Evolutionary conservation across 2,329 filamentous ascomycete species (phyloP), one percentile per base, ranked within the genome.

Genomic region (Aspergillus ochraceus): DNA sequence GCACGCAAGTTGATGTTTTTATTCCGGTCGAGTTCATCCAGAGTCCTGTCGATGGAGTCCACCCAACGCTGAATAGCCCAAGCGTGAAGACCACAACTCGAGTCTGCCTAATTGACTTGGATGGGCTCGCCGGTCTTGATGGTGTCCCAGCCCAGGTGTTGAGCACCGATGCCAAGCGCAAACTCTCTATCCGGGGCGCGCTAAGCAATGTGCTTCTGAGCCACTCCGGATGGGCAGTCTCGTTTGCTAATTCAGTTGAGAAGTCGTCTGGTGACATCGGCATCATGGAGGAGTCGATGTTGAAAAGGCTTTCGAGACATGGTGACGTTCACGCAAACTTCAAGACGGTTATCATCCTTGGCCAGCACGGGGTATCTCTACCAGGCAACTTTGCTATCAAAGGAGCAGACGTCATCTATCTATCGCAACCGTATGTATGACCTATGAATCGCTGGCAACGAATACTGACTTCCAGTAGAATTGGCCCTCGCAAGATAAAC

Each of bases 1-100:
- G 72, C 2, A 74, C 72, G 0, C 64, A 70, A 47, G 66, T 74
- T 2, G 66, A 73, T 29, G 65, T 74, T 2, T 65, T 64, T 49
- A 66, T 74, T 32, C 71, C 71, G 1, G 61, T 71, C 9, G 49
- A 65, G 2, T 60, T 42, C 6, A 14, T 42, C 17, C 14, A 42
- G 14, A n/a, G 11, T 58, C 2, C 46, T 64, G 1, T 32, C 58
- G 17, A 39, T 55, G 29, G 32, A 20, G 2, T 9, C 20, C 36
- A 17, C 29, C 10, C 29, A 47, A 5, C 14, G 26, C 11, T 10
- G 8, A 29, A 45, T n/a, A 26, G 22, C 6, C 49, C 54, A 3
- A 39, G 59, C 11, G 17, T 45, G 36, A 53, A 52, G n/a, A 53
- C 52, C 12, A 53, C 58, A 39, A 65, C 58, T 5, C 68, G 66